phyloP scores from a whole-genome alignment of 2,329 filamentous ascomycete genomes.

The Dothideomycetes sp. region DNA sequence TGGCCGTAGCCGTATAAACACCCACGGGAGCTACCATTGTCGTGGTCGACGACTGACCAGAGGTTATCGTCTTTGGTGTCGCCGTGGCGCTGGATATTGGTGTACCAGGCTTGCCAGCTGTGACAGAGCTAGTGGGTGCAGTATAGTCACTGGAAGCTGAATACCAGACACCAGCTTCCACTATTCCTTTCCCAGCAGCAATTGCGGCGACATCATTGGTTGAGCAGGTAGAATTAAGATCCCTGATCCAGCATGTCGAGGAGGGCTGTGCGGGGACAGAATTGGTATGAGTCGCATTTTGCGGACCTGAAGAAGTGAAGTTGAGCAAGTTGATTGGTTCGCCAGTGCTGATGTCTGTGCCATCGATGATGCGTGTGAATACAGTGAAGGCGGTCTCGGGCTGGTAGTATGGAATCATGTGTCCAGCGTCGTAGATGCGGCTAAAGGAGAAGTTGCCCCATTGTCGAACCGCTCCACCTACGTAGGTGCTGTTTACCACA shows the following conservation, averaged over 20 bases:
- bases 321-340: constrained; percentile 37
- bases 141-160: constrained; percentile 26
- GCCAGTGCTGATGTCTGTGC: constrained; percentile 38
- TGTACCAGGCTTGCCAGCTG: constrained; percentile 21
- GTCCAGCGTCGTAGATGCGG: constrained; percentile 42
- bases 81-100: constrained; percentile 14
- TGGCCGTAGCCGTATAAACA: constrained; percentile 26
- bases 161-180: constrained; percentile 50
- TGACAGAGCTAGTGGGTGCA: constrained; percentile 21
- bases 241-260: constrained; percentile 51
- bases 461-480: constrained; percentile 57
- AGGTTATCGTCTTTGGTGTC: constrained; percentile 1
- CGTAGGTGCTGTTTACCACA: constrained; percentile 53
- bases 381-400: constrained; percentile 44
- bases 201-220: constrained; percentile 39
- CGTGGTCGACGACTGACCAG: constrained; percentile 1
- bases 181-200: constrained; percentile 38
- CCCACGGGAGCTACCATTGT: constrained; percentile 17
- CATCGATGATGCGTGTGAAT: constrained; percentile 41
- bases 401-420: constrained; percentile 41
- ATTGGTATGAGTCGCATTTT: constrained; percentile 47
- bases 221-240: constrained; percentile 41
- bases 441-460: constrained; percentile 54
- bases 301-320: constrained; percentile 48
- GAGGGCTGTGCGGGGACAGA: constrained; percentile 36